These are phyloP conservation scores for Penicillium arizonense DNA, from an alignment of 495 filamentous ascomycete species.

Conservation along the genomic window DNA sequence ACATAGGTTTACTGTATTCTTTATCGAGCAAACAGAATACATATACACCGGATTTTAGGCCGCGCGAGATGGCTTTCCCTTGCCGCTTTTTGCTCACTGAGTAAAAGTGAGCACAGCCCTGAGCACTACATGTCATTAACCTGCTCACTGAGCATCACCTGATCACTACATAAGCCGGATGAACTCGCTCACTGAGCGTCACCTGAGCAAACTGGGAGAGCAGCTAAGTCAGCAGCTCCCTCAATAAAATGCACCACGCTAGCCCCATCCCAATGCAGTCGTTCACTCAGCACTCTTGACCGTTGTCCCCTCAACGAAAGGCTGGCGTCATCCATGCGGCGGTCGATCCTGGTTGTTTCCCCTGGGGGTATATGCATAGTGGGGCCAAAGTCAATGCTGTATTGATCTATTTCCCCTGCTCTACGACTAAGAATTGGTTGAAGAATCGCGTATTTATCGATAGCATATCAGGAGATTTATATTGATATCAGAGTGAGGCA, in stretches of 20 bases:
- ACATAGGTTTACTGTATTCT: too few relatives aligned
- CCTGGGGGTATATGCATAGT: too few relatives aligned
- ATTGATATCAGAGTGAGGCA: too few relatives aligned
- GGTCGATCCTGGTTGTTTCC: too few relatives aligned
- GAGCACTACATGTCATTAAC: too few relatives aligned
- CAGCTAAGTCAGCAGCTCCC: conserved; percentile 4
- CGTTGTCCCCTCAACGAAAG: conserved; percentile 8
- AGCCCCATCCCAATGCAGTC: neutral
- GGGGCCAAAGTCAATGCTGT: too few relatives aligned
- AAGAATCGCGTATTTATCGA: too few relatives aligned
- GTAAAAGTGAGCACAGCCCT: conserved; percentile 20
- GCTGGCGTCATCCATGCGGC: neutral
- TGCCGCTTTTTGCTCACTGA: conserved; percentile 30
- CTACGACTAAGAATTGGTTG: too few relatives aligned
- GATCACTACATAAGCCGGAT: neutral
- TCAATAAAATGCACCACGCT: conserved; percentile 11
- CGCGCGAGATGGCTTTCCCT: conserved; percentile 14
- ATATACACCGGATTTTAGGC: neutral
- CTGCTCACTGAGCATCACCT: too few relatives aligned
- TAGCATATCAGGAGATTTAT: too few relatives aligned
- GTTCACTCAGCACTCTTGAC: conserved; percentile 6
- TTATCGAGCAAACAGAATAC: neutral
- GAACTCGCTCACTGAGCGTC: conserved; percentile 2
- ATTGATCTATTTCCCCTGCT: too few relatives aligned
- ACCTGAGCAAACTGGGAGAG: neutral